These are phyloP conservation scores for Berkeleyomyces basicola DNA, from an alignment of 2,329 filamentous ascomycete genomes.

Conservation along the genomic window DNA sequence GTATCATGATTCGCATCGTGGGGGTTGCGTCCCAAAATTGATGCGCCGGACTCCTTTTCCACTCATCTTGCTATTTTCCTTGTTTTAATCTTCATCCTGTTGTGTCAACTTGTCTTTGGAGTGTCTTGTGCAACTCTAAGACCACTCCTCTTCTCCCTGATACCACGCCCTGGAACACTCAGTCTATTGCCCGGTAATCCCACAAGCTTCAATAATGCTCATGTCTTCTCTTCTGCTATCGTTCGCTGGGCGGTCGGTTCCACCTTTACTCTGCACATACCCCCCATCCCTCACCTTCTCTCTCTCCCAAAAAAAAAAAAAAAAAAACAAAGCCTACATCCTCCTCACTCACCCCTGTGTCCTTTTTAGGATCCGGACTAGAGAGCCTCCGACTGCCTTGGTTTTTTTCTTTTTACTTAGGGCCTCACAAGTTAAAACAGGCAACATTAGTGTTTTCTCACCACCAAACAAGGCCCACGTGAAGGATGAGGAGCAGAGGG, in stretches of 20 bases:
- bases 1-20: background rate
- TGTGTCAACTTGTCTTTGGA: background rate
- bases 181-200: background rate
- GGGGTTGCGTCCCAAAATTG: background rate
- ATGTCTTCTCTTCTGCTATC: background rate
- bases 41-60: background rate
- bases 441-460: background rate
- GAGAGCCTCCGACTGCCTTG: background rate
- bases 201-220: background rate
- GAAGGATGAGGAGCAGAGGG: background rate
- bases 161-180: background rate
- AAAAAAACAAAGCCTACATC: background rate
- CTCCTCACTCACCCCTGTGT: constrained; percentile 2
- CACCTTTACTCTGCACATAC: background rate
- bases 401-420: background rate
- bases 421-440: background rate
- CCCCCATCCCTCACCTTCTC: background rate
- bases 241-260: background rate
- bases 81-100: background rate
- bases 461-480: background rate
- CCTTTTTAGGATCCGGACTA: constrained; percentile 2
- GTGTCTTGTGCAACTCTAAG: constrained; percentile 1
- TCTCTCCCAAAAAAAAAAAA: background rate
- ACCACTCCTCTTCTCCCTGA: background rate
- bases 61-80: background rate